A percentile compares a stretch with the other conserved stretches of the same genome.
phyloP scores from a whole-genome alignment of 441 rosid species.

The Raphanus hybrid region DNA sequence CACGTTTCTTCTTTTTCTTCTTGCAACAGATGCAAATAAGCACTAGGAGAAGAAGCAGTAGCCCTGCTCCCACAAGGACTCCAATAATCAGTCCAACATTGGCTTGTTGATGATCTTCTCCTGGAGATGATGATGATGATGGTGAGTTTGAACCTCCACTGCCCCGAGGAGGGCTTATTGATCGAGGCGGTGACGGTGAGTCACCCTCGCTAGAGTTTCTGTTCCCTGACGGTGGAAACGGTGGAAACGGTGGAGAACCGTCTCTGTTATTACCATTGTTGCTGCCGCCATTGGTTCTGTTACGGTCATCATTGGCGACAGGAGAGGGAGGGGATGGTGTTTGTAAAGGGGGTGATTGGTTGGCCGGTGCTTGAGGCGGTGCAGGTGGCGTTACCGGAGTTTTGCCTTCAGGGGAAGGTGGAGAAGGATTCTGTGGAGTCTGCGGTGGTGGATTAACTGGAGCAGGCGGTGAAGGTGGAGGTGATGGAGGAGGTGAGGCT shows the following conservation, averaged over 20 bases:
- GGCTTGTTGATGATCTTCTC: conserved; percentile 38
- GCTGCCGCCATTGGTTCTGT: conserved; percentile 19
- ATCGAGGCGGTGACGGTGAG: conserved; percentile 47
- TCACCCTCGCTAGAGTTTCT: conserved; percentile 22
- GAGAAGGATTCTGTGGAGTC: conserved; percentile 34
- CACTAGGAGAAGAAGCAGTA: conserved; percentile 50
- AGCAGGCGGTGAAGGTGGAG: conserved; percentile 31
- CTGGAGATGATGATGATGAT: conserved; percentile 4
- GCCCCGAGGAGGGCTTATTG: conserved; percentile 43
- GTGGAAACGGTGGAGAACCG: conserved; percentile 31
- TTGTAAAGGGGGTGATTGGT: conserved; percentile 31
- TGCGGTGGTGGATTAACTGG: conserved; percentile 32
- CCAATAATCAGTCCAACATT: conserved; percentile 52
- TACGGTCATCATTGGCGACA: conserved; percentile 33
- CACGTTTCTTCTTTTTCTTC: conserved; percentile 49
- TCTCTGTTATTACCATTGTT: conserved; percentile 29
- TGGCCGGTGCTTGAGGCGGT: conserved; percentile 42
- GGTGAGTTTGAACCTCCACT: conserved; percentile 28
- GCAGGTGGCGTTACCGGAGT: conserved; percentile 36
- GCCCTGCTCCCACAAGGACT: conserved; percentile 50
- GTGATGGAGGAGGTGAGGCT: conserved; percentile 35
- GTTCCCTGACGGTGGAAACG: conserved; percentile 31
- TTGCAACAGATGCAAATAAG: conserved; percentile 46
- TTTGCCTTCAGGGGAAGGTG: conserved; percentile 29
- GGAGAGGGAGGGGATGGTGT: conserved; percentile 41